Evolutionary conservation across 2,329 filamentous ascomycete species (phyloP), one percentile per base, ranked within the genome.

Genomic region (Rosellinia necatrix): DNA sequence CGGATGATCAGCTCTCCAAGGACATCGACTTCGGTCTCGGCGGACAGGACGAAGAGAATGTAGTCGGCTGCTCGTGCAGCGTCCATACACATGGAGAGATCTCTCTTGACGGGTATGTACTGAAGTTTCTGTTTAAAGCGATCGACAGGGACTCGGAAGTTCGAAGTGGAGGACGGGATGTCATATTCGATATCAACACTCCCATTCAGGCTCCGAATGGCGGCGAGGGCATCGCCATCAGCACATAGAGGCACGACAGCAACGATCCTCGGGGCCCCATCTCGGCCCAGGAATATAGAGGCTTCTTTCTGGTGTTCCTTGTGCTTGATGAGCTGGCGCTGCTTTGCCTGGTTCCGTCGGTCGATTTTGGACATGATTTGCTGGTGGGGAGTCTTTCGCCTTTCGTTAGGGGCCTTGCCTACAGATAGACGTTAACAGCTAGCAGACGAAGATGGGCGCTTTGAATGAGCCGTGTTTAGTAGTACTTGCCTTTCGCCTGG

Each of bases 301-400:
- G 84, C 86, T 49, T 91, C 88, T 64, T 89, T 88, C 43, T 89
- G 81, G 69, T 94, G 89, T 66, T 94, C 91, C 70, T 87, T 87
- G 70, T 92, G 86, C 75, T 97, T 97, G 65, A 86, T 81, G 60
- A 89, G 78, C 68, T 93, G 90, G 73, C 88, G 87, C 79, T 99
- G 94, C 74, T 93, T 93, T 66, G 91, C 90, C 78, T 96, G 91
- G 74, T 99, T 97, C 67, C 91, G 87, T 58, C 94, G 89, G 75
- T 96, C 92, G 72, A 99, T 84, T 76, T 97, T 99, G 56, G 92
- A 96, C 90, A 97, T 93, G 76, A 97, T 85, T 77, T 96, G 91
- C 73, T 99, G 94, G 73, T 96, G 91, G 52, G 91, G 91, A 13
- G 93, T 96, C 74, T 91, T 96, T 69, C 22, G 93, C 96, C 74